phyloP scores from a whole-genome alignment of 164 flowering plant genomes.

The Kingdonia uniflora region DNA sequence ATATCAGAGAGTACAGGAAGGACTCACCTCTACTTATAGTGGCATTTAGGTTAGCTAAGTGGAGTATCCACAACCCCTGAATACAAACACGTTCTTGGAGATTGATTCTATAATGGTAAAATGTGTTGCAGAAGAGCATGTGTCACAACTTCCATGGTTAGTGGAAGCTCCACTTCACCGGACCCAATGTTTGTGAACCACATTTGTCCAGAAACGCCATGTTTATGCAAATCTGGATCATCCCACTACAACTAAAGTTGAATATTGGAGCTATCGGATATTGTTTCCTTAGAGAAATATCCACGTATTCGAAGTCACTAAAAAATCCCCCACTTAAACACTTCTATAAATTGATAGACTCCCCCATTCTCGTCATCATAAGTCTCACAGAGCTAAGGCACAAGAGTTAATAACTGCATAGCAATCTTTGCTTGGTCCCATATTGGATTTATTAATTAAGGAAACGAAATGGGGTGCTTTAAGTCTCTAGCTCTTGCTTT shows the following conservation, averaged over 20 bases:
- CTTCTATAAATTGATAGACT: neutral
- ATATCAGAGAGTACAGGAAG: too few relatives aligned
- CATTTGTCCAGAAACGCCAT: neutral
- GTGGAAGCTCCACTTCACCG: slow-evolving; percentile 5
- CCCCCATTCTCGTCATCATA: neutral
- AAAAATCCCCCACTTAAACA: neutral
- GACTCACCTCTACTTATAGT: too few relatives aligned
- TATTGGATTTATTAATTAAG: too few relatives aligned
- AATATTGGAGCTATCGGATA: neutral
- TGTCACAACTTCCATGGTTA: too few relatives aligned
- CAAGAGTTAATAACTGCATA: too few relatives aligned
- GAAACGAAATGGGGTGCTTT: slow-evolving; percentile 12
- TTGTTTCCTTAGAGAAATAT: neutral
- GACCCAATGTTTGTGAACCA: neutral
- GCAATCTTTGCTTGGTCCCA: too few relatives aligned
- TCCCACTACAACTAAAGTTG: slow-evolving; percentile 1
- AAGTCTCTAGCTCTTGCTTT: slow-evolving; percentile 13
- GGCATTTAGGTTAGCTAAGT: neutral
- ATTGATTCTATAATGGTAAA: neutral
- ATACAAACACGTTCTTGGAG: slow-evolving; percentile 2
- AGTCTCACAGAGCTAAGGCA: too few relatives aligned
- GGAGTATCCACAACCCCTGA: slow-evolving; percentile 4
- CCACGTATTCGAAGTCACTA: neutral
- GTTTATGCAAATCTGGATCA: neutral
- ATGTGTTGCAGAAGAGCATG: neutral